phyloP scores from a whole-genome alignment of 2,329 filamentous ascomycete species.

The Colletotrichum lindemuthianum region DNA sequence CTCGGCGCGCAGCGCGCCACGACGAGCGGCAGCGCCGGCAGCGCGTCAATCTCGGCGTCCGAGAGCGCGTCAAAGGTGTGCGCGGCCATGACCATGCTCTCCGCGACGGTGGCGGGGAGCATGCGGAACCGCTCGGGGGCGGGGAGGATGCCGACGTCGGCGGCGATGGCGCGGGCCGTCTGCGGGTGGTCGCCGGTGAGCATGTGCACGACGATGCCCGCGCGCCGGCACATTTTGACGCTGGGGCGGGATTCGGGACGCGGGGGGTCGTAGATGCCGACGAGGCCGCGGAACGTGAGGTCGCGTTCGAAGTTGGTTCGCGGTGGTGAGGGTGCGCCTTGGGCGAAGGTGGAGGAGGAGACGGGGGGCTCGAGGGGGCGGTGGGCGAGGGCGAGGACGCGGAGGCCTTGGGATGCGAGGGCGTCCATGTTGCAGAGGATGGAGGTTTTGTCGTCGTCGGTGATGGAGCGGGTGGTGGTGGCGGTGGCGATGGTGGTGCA shows the following conservation, averaged over 20 bases:
- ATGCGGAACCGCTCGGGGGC: conserved; percentile 47
- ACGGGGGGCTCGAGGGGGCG: conserved; percentile 47
- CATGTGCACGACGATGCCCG: conserved; percentile 75
- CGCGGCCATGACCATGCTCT: conserved; percentile 72
- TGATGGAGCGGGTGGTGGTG: conserved; percentile 53
- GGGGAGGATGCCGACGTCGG: conserved; percentile 69
- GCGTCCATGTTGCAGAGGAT: conserved; percentile 73
- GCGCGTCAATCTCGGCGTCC: conserved; percentile 70
- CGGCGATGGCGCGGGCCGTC: conserved; percentile 70
- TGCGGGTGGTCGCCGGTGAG: conserved; percentile 74
- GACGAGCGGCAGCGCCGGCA: conserved; percentile 73
- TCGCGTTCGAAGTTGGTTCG: conserved; percentile 65
- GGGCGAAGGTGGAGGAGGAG: conserved; percentile 55
- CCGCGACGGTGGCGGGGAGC: conserved; percentile 61
- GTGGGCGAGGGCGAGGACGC: conserved; percentile 73
- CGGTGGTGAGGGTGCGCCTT: conserved; percentile 36
- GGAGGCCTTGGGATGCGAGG: conserved; percentile 70
- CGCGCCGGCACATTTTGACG: conserved; percentile 67
- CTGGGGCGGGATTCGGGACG: conserved; percentile 72
- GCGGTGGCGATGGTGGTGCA: conserved; percentile 51
- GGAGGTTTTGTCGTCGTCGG: conserved; percentile 61
- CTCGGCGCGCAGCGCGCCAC: conserved; percentile 75
- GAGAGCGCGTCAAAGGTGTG: conserved; percentile 70
- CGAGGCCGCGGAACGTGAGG: conserved; percentile 1
- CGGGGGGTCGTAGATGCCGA: conserved; percentile 76